Evolutionary conservation across 2,329 filamentous ascomycete species (phyloP).

Genomic region (Aspergillus neoniger): DNA sequence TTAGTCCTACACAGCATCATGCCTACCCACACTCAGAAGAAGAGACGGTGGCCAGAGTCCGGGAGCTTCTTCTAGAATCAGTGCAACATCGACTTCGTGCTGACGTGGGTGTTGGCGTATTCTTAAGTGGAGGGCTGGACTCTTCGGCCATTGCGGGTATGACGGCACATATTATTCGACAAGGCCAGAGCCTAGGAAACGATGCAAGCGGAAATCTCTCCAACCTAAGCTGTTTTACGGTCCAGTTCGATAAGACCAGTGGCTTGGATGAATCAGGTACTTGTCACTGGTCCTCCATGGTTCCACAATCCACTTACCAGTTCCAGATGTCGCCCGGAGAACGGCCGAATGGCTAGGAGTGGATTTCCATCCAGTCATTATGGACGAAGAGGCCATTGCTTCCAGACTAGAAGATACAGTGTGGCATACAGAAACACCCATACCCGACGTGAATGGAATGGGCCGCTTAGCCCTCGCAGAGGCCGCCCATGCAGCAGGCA

Average conservation of each 20-base stretch:
- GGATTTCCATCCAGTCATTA: constrained; percentile 45
- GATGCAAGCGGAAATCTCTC: constrained; percentile 37
- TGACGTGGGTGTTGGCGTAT: constrained; percentile 61
- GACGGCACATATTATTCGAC: constrained; percentile 52
- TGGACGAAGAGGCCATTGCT: constrained; percentile 49
- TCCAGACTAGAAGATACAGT: constrained; percentile 47
- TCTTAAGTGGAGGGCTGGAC: constrained; percentile 60
- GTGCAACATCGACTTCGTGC: constrained; percentile 57
- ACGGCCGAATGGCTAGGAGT: constrained; percentile 53
- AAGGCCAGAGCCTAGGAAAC: constrained; percentile 52
- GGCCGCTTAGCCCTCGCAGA: constrained; percentile 55
- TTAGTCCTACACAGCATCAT: constrained; percentile 22
- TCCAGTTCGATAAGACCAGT: constrained; percentile 54
- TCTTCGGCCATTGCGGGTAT: constrained; percentile 61
- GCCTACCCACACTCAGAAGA: constrained; percentile 49
- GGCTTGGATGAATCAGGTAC: constrained; percentile 54
- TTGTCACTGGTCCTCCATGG: background rate
- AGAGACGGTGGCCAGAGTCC: constrained; percentile 55
- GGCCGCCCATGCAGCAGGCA: constrained; percentile 47
- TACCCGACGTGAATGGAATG: constrained; percentile 56
- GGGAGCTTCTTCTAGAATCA: constrained; percentile 54
- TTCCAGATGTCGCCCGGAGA: constrained; percentile 45
- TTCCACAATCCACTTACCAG: background rate
- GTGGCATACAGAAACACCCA: constrained; percentile 49
- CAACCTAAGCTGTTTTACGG: constrained; percentile 52